Conservation (phyloP, 805 yeast species). For the Candida schatavii region DNA sequence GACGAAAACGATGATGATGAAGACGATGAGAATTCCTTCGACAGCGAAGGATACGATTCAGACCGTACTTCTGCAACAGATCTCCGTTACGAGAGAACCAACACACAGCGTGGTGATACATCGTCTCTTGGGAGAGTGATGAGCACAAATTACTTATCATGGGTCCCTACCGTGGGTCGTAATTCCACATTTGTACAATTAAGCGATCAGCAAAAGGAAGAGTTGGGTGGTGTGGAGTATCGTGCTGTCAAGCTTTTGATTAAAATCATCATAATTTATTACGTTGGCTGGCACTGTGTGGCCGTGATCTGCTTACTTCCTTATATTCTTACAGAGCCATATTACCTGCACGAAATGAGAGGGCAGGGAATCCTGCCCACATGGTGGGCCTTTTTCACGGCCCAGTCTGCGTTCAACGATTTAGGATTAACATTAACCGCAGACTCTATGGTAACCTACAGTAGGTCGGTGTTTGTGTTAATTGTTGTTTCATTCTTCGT, state of each 20-base stretch:
- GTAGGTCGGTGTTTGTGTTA: conserved; percentile 60
- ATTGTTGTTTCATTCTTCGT: conserved; percentile 66
- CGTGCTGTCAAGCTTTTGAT: conserved; percentile 79
- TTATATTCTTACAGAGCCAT: conserved; percentile 49
- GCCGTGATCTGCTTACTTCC: conserved; percentile 54
- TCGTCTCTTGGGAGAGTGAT: conserved; percentile 16
- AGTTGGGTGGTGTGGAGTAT: conserved; percentile 96
- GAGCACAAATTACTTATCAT: conserved; percentile 73
- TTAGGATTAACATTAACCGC: conserved; percentile 81
- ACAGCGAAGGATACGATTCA: conserved; percentile 14
- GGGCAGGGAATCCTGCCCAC: conserved; percentile 65
- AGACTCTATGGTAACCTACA: conserved; percentile 71
- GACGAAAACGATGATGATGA: conserved; percentile 15
- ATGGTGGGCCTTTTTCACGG: conserved; percentile 93
- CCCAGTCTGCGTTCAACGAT: conserved; percentile 79
- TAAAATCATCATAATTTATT: conserved; percentile 61
- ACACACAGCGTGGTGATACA: neutral
- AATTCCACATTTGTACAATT: conserved; percentile 87
- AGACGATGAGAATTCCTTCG: conserved; percentile 12
- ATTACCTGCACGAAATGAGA: conserved; percentile 45
- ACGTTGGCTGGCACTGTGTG: conserved; percentile 70
- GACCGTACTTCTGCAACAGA: conserved; percentile 4
- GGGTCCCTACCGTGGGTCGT: conserved; percentile 89
- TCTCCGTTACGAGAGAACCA: conserved; percentile 4
- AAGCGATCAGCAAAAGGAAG: conserved; percentile 83